Percentiles rank a stretch among this genome's conserved stretches.
These are phyloP conservation scores for Sclerotiophoma versabilis DNA, from an alignment of 2,329 filamentous ascomycete species.

Conservation along the genomic window DNA sequence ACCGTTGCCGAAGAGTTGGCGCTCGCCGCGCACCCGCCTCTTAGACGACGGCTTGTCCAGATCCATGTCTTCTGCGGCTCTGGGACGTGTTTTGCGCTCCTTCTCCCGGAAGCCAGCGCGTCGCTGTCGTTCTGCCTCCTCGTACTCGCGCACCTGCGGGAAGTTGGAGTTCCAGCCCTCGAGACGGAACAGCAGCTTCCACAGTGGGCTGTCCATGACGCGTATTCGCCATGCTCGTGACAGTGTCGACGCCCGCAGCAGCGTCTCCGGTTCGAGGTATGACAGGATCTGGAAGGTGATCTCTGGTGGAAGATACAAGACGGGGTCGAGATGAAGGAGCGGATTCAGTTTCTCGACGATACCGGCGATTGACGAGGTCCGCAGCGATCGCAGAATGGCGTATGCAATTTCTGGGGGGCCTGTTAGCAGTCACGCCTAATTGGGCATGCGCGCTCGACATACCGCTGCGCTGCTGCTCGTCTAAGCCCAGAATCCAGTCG, in stretches of 20 bases:
- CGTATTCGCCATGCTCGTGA: conserved; percentile 84
- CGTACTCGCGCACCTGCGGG: conserved; percentile 69
- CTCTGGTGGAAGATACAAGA: conserved; percentile 83
- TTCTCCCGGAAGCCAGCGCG: conserved; percentile 45
- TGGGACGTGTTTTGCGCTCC: conserved; percentile 56
- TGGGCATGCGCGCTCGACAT: conserved; percentile 24
- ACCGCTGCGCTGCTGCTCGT: conserved; percentile 64
- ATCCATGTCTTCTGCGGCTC: conserved; percentile 56
- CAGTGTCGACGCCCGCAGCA: conserved; percentile 79
- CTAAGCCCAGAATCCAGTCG: conserved; percentile 62
- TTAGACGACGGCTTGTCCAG: conserved; percentile 60
- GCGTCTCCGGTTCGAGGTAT: conserved; percentile 80
- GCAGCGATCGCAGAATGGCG: conserved; percentile 76
- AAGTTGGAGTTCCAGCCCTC: conserved; percentile 84
- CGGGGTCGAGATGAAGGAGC: conserved; percentile 90
- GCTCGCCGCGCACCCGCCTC: conserved; percentile 56
- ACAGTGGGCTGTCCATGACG: conserved; percentile 82
- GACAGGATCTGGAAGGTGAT: conserved; percentile 89
- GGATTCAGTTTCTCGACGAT: conserved; percentile 83
- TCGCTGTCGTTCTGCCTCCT: conserved; percentile 60
- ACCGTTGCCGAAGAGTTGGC: conserved; percentile 52
- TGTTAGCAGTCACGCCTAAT: conserved; percentile 10
- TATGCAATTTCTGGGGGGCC: conserved; percentile 74
- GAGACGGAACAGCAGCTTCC: conserved; percentile 80
- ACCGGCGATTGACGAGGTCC: conserved; percentile 78